Base-by-base conservation (phyloP, 148 eudicot genomes). In the Suaeda aralocaspica region DNA sequence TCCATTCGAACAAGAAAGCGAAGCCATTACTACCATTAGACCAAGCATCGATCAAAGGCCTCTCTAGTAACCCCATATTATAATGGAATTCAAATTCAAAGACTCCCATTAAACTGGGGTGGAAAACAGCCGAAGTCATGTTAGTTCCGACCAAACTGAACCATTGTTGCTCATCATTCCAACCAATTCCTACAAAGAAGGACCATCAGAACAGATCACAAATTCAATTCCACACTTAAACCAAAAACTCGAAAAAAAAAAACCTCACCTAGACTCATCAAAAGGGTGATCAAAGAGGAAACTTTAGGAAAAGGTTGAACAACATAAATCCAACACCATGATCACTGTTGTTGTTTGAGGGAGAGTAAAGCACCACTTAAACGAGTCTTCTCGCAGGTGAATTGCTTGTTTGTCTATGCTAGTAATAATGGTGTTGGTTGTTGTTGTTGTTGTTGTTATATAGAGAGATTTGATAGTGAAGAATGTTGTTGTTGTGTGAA, bases 21-120 rank as follows among this genome's bases (percentile, higher is more conserved):
- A 76, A 22, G 75, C 68, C 24, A n/a, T 64, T 58, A 39, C 62
- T 56, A 42, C 28, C 48, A 8, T n/a, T n/a, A n/a, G 96, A 85
- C 90, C 92, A 87, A 56, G 88, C 86, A 74, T 86, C 86, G 53
- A 81, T 79, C 41, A 90, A 69, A 29, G 74, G 81, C 69, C 82
- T 76, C 2, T 78, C 77, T 25, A 73, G 48, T 31, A 70, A 73
- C 2, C 74, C 74, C 36, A 73, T 12, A 49, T 70, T 71, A 21
- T 70, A 68, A n/a, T n/a, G n/a, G 84, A 63, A n/a, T 59, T 73
- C 69, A 73, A 51, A 78, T 75, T 82, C 64, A 78, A 69, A 25
- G 83, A 59, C 25, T 69, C 78, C 36, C 78, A 77, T 22, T 53
- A 50, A n/a, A 76, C 22, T 78, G 77, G 62, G 85, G 11, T 64